Conservation (phyloP, 148 eudicot species). For the Linanthus parryae region DNA sequence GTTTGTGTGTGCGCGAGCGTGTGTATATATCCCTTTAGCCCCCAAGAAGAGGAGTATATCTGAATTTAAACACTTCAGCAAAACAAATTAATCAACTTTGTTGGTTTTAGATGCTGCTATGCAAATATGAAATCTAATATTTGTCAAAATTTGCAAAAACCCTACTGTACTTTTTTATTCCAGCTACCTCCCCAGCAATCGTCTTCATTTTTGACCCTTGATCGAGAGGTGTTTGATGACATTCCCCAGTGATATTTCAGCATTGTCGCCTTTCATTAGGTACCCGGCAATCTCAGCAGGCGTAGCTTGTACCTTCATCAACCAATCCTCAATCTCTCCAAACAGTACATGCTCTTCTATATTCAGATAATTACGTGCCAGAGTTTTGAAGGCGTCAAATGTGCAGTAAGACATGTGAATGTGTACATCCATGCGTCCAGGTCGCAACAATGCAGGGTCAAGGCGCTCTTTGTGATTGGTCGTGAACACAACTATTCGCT, state of each 20-base stretch:
- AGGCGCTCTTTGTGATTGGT: constrained; percentile 48
- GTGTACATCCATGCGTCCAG: constrained; percentile 51
- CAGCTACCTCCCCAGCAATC: too few relatives aligned
- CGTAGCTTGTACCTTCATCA: constrained; percentile 24
- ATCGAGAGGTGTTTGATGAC: constrained; percentile 21
- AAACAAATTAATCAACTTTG: too few relatives aligned
- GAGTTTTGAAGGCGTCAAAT: constrained; percentile 30
- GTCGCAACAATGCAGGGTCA: constrained; percentile 43
- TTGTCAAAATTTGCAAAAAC: too few relatives aligned
- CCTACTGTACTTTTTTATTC: too few relatives aligned
- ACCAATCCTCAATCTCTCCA: constrained; percentile 11
- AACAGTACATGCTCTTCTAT: constrained; percentile 22
- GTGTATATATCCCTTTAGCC: too few relatives aligned
- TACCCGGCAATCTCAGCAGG: constrained; percentile 47
- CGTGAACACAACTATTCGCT: constrained; percentile 40
- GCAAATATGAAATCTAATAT: too few relatives aligned
- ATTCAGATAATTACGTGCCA: constrained; percentile 29
- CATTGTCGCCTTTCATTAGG: constrained; percentile 33
- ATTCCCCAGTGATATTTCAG: constrained; percentile 17
- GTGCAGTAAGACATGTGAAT: constrained; percentile 46
- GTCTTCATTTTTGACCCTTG: too few relatives aligned
- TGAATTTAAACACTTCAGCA: too few relatives aligned
- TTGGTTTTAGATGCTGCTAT: too few relatives aligned
- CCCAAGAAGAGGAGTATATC: too few relatives aligned
- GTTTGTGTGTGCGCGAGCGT: too few relatives aligned